phyloP scores from a whole-genome alignment of 2,329 filamentous ascomycete genomes.

The Xylaria sp. region DNA sequence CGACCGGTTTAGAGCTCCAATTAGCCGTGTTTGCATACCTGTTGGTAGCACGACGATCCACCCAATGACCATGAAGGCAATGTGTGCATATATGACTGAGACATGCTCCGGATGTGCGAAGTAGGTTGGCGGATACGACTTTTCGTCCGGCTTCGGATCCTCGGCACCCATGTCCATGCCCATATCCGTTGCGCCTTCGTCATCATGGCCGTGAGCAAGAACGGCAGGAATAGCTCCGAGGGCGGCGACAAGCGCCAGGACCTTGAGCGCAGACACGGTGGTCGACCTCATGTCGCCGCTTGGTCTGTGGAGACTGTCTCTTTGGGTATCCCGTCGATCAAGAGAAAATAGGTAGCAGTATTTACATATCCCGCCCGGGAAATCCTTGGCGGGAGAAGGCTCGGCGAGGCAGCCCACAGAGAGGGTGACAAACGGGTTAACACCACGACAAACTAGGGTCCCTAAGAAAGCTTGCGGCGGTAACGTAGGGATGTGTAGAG shows the following conservation, averaged over 20 bases:
- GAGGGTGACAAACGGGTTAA: background rate
- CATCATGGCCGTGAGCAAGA: constrained; percentile 39
- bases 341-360: constrained; percentile 55
- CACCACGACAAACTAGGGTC: background rate
- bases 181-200: constrained; percentile 35
- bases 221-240: constrained; percentile 36
- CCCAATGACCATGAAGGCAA: constrained; percentile 66
- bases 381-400: background rate
- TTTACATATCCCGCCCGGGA: constrained; percentile 10
- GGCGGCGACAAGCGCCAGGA: constrained; percentile 35
- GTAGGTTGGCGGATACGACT: constrained; percentile 42
- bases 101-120: constrained; percentile 44
- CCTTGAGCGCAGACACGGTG: constrained; percentile 26
- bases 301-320: constrained; percentile 6
- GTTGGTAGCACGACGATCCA: constrained; percentile 73
- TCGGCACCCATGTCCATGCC: constrained; percentile 36
- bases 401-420: background rate
- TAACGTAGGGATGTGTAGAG: too few species aligned
- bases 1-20: background rate
- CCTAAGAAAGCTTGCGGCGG: background rate
- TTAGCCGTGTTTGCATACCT: constrained; percentile 47
- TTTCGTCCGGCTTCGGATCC: constrained; percentile 31
- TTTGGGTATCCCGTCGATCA: constrained; percentile 45
- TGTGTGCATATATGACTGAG: constrained; percentile 56
- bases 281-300: constrained; percentile 29